These are phyloP conservation scores for Nymphaea colorata DNA, from an alignment of 164 flowering plant species.

Conservation along the genomic window DNA sequence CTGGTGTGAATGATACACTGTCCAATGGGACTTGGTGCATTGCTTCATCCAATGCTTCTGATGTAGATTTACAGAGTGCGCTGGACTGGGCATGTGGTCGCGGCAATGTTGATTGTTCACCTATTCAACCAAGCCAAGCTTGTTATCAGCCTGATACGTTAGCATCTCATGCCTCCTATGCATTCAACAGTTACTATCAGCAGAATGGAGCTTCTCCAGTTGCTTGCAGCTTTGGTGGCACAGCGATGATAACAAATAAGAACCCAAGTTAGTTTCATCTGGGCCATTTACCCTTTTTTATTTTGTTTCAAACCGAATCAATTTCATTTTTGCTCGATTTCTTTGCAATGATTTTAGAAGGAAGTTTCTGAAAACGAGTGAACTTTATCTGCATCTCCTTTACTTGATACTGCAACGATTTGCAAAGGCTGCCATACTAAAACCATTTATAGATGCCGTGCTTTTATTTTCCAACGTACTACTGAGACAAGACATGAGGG, in stretches of 20 bases:
- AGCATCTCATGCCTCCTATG: slow-evolving; percentile 84
- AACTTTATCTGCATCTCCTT: background rate
- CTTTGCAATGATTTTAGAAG: background rate
- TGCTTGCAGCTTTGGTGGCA: slow-evolving; percentile 90
- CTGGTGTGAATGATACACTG: slow-evolving; percentile 29
- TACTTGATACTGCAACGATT: no score
- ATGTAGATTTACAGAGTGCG: slow-evolving; percentile 56
- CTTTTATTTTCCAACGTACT: no score
- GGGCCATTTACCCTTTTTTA: background rate
- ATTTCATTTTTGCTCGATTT: background rate
- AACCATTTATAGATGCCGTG: no score
- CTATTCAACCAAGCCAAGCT: slow-evolving; percentile 92
- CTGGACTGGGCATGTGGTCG: slow-evolving; percentile 94
- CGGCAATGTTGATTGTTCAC: slow-evolving; percentile 89
- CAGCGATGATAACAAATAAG: slow-evolving; percentile 60
- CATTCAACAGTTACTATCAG: slow-evolving; percentile 88
- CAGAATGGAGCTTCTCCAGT: slow-evolving; percentile 79
- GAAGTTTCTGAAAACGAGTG: background rate
- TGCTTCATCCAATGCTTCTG: slow-evolving; percentile 63
- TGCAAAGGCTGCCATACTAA: no score
- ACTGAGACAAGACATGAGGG: no score
- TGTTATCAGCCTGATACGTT: slow-evolving; percentile 82
- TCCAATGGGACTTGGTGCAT: slow-evolving; percentile 78
- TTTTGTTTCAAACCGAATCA: background rate
- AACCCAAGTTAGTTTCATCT: slow-evolving; percentile 68